Evolutionary conservation across 1,284 basidiomycete species (phyloP).

Genomic region (Tilletia horrida): DNA sequence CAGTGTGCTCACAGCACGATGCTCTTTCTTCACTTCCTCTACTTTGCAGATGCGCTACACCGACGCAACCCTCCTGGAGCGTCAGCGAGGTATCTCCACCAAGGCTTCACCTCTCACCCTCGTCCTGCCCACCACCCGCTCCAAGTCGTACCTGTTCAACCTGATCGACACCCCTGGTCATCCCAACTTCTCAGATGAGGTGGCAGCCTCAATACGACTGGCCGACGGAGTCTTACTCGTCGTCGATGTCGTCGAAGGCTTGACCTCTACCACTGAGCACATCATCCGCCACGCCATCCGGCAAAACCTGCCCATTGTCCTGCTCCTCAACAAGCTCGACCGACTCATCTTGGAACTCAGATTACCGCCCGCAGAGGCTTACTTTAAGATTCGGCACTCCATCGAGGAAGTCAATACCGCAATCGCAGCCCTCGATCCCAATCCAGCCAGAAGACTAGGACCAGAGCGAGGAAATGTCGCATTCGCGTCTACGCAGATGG

Average conservation of each 20-base stretch:
- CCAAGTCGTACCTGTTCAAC: slow-evolving; percentile 90
- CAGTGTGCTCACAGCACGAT: too few relatives aligned
- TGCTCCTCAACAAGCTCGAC: slow-evolving; percentile 97
- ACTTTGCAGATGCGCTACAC: slow-evolving; percentile 77
- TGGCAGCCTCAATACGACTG: slow-evolving; percentile 78
- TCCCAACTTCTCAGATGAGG: slow-evolving; percentile 92
- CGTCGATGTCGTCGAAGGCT: slow-evolving; percentile 52
- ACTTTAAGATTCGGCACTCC: slow-evolving; percentile 97
- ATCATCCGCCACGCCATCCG: slow-evolving; percentile 46
- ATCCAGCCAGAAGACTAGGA: slow-evolving; percentile 79
- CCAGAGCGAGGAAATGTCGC: slow-evolving; percentile 96
- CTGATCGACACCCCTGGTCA: slow-evolving; percentile 97
- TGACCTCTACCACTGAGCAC: slow-evolving; percentile 48
- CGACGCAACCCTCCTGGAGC: slow-evolving; percentile 85
- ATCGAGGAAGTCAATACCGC: slow-evolving; percentile 93
- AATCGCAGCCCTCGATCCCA: slow-evolving; percentile 75
- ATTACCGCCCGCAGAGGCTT: slow-evolving; percentile 91
- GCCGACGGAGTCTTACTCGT: slow-evolving; percentile 92
- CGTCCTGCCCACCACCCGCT: slow-evolving; percentile 76
- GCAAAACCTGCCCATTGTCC: slow-evolving; percentile 75
- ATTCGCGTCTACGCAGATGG: slow-evolving; percentile 94
- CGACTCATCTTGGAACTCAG: slow-evolving; percentile 92
- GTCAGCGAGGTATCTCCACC: slow-evolving; percentile 85
- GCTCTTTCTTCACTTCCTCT: not conserved
- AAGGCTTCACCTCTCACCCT: slow-evolving; percentile 96